Evolutionary conservation across 1,284 basidiomycete genomes (phyloP), one percentile per base, ranked within the genome.

Genomic region (Fomitopsis pinicola): DNA sequence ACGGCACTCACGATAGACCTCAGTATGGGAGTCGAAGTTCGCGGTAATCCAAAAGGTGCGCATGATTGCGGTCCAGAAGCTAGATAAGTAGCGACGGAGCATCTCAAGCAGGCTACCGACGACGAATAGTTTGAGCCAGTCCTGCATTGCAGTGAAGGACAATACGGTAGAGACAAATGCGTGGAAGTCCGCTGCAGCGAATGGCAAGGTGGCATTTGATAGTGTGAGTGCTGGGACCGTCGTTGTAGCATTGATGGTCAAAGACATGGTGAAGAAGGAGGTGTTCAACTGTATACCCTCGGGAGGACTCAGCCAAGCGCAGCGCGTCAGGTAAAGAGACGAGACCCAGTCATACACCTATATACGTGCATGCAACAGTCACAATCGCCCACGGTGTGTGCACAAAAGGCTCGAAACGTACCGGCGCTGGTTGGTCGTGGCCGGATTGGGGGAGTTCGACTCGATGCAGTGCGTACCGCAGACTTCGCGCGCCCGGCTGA

Each of bases 81-180:
- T 56, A 9, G 58, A 57, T 19, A 65, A n/a, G 3, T 60, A 17
- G 17, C 64, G 63, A 8, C 67, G 62, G 54, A 57, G 64, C 19
- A 54, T 59, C 57, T 68, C 64, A 40, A 67, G 54, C 42, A 61
- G 38, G 52, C 67, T 58, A 64, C 73, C 68, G 62, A 65, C 65
- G 26, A 71, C 62, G 57, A 70, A 67, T 4, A 75, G 68, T 55
- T 72, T 72, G 14, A 74, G 63, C 58, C 72, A 69, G 46, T 73
- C 69, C 19, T 68, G 68, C 15, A 71, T 68, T 15, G 59, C 63
- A 26, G 63, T 63, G 35, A 64, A 55, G 12, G 64, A 64, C 14
- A 65, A 55, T 3, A 67, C 38, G 38, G 61, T 63, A 10, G 59
- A 42, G 38, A 68, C 55, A 17, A 42, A 33, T 19, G 30, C 12